phyloP scores from a whole-genome alignment of 2,329 filamentous ascomycete species.

The Penicillium crustosum region DNA sequence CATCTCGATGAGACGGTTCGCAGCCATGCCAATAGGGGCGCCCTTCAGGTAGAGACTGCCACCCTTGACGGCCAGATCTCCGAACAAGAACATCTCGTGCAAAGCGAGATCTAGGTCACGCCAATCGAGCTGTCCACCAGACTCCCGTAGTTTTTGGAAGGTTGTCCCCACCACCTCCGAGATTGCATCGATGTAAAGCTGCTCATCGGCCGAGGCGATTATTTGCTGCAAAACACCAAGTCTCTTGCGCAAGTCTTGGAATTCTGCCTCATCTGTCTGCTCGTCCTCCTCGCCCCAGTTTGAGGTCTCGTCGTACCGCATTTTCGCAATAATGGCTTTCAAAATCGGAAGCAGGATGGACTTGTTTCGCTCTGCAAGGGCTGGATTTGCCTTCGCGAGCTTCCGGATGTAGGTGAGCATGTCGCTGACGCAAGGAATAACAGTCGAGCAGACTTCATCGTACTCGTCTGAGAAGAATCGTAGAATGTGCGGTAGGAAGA shows the following conservation, averaged over 20 bases:
- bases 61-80: conserved; percentile 86
- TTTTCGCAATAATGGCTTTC: conserved; percentile 89
- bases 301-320: conserved; percentile 95
- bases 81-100: conserved; percentile 93
- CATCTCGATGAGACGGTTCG: conserved; percentile 82
- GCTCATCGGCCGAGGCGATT: conserved; percentile 83
- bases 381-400: conserved; percentile 60
- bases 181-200: conserved; percentile 82
- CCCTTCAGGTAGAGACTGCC: conserved; percentile 85
- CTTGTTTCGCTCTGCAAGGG: conserved; percentile 72
- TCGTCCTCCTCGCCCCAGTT: conserved; percentile 93
- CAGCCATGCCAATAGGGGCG: conserved; percentile 73
- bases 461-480: conserved; percentile 98
- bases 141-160: conserved; percentile 75
- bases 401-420: conserved; percentile 88
- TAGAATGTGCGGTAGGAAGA: conserved; percentile 79
- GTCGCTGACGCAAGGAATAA: conserved; percentile 90
- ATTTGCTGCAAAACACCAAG: conserved; percentile 90
- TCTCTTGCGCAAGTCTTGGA: conserved; percentile 87
- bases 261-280: conserved; percentile 94
- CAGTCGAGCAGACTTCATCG: conserved; percentile 94
- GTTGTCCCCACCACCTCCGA: conserved; percentile 85
- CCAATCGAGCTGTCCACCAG: conserved; percentile 80
- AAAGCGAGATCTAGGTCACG: conserved; percentile 90
- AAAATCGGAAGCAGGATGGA: conserved; percentile 83